phyloP scores from a whole-genome alignment of 2,329 filamentous ascomycete genomes.

The Neonectria hederae region DNA sequence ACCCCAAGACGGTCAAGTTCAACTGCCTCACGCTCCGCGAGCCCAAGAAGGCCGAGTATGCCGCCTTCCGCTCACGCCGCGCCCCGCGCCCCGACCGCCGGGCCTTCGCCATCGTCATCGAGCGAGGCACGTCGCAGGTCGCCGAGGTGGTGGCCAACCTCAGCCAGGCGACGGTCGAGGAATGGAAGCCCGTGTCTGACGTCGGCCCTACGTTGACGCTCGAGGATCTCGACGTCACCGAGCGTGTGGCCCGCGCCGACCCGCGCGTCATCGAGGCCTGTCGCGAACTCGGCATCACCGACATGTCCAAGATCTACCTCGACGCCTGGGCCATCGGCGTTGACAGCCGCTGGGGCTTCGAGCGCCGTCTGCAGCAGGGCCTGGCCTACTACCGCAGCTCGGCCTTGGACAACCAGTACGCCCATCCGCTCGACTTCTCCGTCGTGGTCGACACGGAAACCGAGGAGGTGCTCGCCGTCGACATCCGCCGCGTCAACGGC shows the following conservation, averaged over 20 bases:
- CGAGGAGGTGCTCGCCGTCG: conserved; percentile 59
- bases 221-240: conserved; percentile 81
- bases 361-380: conserved; percentile 79
- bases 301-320: conserved; percentile 87
- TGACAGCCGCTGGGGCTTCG: conserved; percentile 79
- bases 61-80: conserved; percentile 64
- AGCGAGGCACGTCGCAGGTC: conserved; percentile 51
- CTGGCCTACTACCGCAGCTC: conserved; percentile 83
- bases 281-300: conserved; percentile 76
- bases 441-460: conserved; percentile 57
- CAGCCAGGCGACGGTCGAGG: conserved; percentile 51
- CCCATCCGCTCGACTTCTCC: conserved; percentile 64
- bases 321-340: conserved; percentile 89
- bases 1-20: conserved; percentile 51
- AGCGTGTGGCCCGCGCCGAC: conserved; percentile 73
- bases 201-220: conserved; percentile 71
- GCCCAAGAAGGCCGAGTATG: conserved; percentile 69
- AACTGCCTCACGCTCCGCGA: conserved; percentile 75
- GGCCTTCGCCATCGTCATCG: conserved; percentile 60
- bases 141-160: conserved; percentile 63
- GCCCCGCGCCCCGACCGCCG: conserved; percentile 60
- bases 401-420: conserved; percentile 72
- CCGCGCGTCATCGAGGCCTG: conserved; percentile 81
- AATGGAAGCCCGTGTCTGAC: conserved; percentile 57
- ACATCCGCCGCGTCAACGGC: conserved; percentile 53